phyloP scores from a whole-genome alignment of 2,329 filamentous ascomycete species.

The Colletotrichum spinosum region DNA sequence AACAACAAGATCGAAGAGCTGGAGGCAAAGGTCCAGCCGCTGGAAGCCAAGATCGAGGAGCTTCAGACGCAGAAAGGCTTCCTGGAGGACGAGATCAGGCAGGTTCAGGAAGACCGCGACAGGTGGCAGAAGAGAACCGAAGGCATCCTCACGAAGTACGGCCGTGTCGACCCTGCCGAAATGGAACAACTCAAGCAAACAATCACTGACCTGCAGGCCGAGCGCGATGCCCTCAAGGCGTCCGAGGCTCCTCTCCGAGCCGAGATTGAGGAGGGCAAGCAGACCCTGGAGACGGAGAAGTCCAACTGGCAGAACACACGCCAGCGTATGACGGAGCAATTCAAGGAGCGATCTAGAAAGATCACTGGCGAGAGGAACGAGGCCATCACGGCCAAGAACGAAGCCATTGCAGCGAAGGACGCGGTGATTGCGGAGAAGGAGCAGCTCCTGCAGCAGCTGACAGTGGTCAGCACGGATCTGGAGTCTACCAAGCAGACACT shows the following conservation, averaged over 20 bases:
- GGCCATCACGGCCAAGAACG: slow-evolving; percentile 61
- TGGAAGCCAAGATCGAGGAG: slow-evolving; percentile 83
- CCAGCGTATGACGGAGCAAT: slow-evolving; percentile 69
- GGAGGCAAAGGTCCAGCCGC: slow-evolving; percentile 79
- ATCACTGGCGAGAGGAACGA: slow-evolving; percentile 67
- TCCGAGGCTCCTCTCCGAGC: slow-evolving; percentile 64
- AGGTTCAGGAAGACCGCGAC: slow-evolving; percentile 91
- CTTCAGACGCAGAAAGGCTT: slow-evolving; percentile 84
- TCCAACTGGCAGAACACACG: slow-evolving; percentile 64
- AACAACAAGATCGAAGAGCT: slow-evolving; percentile 80
- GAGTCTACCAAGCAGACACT: slow-evolving; percentile 56
- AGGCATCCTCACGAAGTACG: slow-evolving; percentile 95
- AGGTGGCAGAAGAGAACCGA: slow-evolving; percentile 96
- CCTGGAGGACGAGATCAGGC: slow-evolving; percentile 87
- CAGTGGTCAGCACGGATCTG: slow-evolving; percentile 65
- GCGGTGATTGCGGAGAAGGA: slow-evolving; percentile 66
- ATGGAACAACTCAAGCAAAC: slow-evolving; percentile 89
- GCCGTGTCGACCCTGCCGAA: slow-evolving; percentile 93
- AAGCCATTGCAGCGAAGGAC: slow-evolving; percentile 63
- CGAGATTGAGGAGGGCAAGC: slow-evolving; percentile 64
- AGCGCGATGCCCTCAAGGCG: slow-evolving; percentile 69
- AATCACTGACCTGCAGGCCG: slow-evolving; percentile 73
- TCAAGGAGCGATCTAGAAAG: slow-evolving; percentile 69
- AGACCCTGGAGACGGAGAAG: slow-evolving; percentile 65
- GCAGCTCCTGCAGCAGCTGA: slow-evolving; percentile 62